Conservation (phyloP, 1,284 basidiomycete species). For the Moniliella sp. region DNA sequence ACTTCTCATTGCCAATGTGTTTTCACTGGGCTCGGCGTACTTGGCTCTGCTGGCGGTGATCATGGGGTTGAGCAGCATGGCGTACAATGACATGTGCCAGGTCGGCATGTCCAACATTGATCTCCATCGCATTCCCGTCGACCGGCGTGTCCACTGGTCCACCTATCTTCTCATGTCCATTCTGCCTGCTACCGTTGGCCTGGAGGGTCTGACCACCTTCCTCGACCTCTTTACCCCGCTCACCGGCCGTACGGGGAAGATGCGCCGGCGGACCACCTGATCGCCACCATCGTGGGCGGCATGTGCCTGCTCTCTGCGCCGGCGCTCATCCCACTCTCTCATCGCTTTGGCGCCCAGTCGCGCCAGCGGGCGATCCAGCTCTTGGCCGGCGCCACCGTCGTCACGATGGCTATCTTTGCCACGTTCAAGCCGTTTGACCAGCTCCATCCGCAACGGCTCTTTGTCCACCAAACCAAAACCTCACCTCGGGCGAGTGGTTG, state of each 20-base stretch:
- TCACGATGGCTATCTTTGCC: slow-evolving; percentile 45
- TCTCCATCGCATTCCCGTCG: slow-evolving; percentile 8
- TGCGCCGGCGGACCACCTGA: too few species aligned
- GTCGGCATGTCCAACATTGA: slow-evolving; percentile 17
- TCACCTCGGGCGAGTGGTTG: slow-evolving; percentile 47
- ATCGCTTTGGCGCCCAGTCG: slow-evolving; percentile 43
- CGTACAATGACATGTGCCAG: slow-evolving; percentile 21
- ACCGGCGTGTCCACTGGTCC: slow-evolving; percentile 15
- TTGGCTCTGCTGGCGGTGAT: slow-evolving; percentile 45
- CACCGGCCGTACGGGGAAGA: slow-evolving; percentile 40
- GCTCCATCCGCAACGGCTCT: slow-evolving; percentile 69
- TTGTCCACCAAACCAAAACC: slow-evolving; percentile 68
- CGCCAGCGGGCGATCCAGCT: slow-evolving; percentile 38
- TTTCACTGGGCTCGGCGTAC: slow-evolving; percentile 49
- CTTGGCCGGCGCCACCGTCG: slow-evolving; percentile 38
- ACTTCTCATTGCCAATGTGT: slow-evolving; percentile 40
- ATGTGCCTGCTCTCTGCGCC: slow-evolving; percentile 43
- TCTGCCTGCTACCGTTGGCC: slow-evolving; percentile 47
- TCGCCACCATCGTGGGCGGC: slow-evolving; percentile 40
- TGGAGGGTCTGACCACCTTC: slow-evolving; percentile 49
- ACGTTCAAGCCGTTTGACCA: slow-evolving; percentile 47
- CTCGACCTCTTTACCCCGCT: slow-evolving; percentile 68
- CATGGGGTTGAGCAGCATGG: slow-evolving; percentile 35
- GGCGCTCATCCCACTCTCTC: slow-evolving; percentile 44
- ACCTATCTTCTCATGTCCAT: slow-evolving; percentile 22